Percentiles rank a stretch among this genome's conserved stretches.
These are phyloP conservation scores for Dictyostelium purpureum DNA, from an alignment of 78 protist genomes.

Conservation along the genomic window DNA sequence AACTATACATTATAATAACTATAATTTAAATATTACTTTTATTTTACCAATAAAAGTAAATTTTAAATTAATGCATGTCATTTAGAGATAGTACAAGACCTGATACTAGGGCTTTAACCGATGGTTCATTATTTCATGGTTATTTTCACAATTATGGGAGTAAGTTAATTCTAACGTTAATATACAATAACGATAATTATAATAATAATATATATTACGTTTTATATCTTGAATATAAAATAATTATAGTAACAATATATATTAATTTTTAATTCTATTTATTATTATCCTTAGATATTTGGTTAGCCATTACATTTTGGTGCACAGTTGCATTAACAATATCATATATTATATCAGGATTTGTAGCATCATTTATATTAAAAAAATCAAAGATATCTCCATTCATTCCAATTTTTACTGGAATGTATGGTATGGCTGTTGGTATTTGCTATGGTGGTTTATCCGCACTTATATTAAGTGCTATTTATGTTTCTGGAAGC, in stretches of 20 bases:
- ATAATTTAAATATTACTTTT: no score
- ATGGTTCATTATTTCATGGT: conserved; percentile 72
- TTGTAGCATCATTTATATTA: conserved; percentile 53
- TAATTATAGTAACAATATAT: no score
- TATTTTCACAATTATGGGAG: conserved; percentile 32
- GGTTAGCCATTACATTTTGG: conserved; percentile 74
- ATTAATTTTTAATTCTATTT: background rate
- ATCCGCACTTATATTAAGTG: conserved; percentile 49
- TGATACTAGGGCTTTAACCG: conserved; percentile 12
- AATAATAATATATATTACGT: background rate
- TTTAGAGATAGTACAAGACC: conserved; percentile 22
- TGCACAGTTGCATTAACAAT: conserved; percentile 41
- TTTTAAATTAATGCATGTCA: no score
- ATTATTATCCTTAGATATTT: conserved; percentile 14
- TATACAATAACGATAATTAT: background rate
- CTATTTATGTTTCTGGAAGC: conserved; percentile 44
- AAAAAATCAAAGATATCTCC: conserved; percentile 63
- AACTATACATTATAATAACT: no score
- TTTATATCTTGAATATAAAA: background rate
- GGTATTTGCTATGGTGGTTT: conserved; percentile 71
- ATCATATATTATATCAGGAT: conserved; percentile 46
- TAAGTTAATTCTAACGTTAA: background rate
- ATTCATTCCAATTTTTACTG: conserved; percentile 48
- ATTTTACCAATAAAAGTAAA: no score
- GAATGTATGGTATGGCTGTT: conserved; percentile 49